A percentile compares a stretch with the other conserved stretches of the same genome.
Conservation (phyloP, 257 asterid genomes). For the Solanum sejunctum region DNA sequence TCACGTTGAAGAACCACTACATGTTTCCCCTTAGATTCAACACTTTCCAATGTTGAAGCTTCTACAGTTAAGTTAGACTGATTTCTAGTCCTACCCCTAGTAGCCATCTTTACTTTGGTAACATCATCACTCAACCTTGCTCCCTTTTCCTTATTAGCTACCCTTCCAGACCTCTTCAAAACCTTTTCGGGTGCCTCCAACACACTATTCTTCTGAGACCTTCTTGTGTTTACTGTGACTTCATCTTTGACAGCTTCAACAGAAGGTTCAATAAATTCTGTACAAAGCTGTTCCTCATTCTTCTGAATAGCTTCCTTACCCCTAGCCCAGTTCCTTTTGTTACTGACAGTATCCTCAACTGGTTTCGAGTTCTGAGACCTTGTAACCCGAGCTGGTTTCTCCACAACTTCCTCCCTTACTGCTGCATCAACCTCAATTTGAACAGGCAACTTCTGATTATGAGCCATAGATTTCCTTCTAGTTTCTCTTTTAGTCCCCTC, state of each 20-base stretch:
- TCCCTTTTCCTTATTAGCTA: not conserved
- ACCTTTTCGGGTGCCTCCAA: not conserved
- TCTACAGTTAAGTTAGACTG: not conserved
- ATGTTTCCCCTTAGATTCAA: not conserved
- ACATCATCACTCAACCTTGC: not conserved
- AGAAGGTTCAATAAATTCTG: conserved; percentile 2
- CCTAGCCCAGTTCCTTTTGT: conserved; percentile 16
- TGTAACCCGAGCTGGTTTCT: conserved; percentile 6
- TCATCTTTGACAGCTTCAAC: conserved; percentile 11
- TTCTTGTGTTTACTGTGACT: conserved; percentile 1
- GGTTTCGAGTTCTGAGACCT: conserved; percentile 20
- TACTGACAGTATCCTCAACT: conserved; percentile 5
- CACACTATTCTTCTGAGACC: conserved; percentile 16
- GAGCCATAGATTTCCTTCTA: conserved; percentile 14
- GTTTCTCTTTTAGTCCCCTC: conserved; percentile 1
- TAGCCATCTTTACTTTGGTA: not conserved
- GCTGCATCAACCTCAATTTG: conserved; percentile 7
- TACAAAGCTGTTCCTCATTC: not conserved
- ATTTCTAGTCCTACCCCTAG: not conserved
- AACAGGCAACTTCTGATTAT: not conserved
- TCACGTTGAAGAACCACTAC: not conserved
- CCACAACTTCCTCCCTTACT: conserved; percentile 10
- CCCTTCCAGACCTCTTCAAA: conserved; percentile 7
- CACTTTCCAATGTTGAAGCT: not conserved
- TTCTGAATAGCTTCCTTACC: not conserved